Evolutionary conservation across 345 rosid genomes (phyloP), one percentile per base, ranked within the genome.

Genomic region (Geranium brycei): DNA sequence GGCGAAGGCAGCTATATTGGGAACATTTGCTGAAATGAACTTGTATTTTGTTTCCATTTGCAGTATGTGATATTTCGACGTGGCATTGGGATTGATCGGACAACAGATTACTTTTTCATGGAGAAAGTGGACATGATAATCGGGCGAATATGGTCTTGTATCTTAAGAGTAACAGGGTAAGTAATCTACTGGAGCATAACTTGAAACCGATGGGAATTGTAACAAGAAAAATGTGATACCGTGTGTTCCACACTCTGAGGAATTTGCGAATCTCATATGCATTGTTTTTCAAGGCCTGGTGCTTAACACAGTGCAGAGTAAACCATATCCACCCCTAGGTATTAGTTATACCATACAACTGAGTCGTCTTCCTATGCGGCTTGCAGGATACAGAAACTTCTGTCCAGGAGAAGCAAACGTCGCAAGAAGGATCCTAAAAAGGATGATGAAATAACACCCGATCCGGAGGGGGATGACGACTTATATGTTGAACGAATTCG

Each of bases 61-160:
- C 59, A 84, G 95, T 87, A 73, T 71, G 65, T 90, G 38, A 75
- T 85, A 69, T 90, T 90, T 76, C 72, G 92, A 60, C 85, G 91
- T 56, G 95, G 96, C 56, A 76, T 87, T 77, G 91, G 95, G 61
- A 83, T 83, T 32, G 97, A 87, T 77, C 82, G 73, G 0, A 76
- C 67, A 76, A 80, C 75, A 38, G 83, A 75, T 69, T 91, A 69
- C 69, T 86, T 86, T 70, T 17, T 86, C 67, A 62, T 61, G 67
- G 72, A 68, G 60, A 91, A 91, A 76, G 31, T 82, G 15, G 66
- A 86, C 67, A 81, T 78, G n/a, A 78, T 91, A 59, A 68, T 87
- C 66, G 51, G 76, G 13, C 84, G 87, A 30, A 51, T 80, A 28
- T 87, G 88, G 88, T 66, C 61, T n/a, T 72, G 51, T 70, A 63